Evolutionary conservation across 2,329 filamentous ascomycete genomes (phyloP), one percentile per base, ranked within the genome.

Genomic region (Daldinia sp.): DNA sequence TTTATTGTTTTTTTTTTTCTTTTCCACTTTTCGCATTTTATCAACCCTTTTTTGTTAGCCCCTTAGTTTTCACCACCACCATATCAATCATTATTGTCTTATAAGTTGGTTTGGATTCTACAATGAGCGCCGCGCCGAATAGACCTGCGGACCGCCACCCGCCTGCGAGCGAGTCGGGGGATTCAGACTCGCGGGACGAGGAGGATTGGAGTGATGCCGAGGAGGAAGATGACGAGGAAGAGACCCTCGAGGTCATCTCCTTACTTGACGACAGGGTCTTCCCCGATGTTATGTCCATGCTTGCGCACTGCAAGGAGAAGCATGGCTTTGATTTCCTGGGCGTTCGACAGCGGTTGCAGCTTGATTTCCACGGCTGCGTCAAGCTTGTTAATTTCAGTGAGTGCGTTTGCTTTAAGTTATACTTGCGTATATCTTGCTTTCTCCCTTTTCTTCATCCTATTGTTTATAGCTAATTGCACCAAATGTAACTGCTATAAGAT

Each of bases 351-450:
- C 81, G 80, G 23, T 79, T 88, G 76, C 85, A 82, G 23, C 83
- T 94, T 50, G 92, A 94, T 75, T 93, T 94, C 73, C 86, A 93
- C 67, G 91, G 89, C 30, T 88, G 86, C 66, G 88, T 94, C 74
- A 93, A 90, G 79, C 83, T 94, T 37, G 88, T 94, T 77, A 94
- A 94, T 78, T 93, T 89, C 74, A 79, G 84, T 86, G 67, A 35
- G 77, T 75, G 26, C 48, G 46, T 13, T 28, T 62, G 7, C 7
- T 59, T 54, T 46, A 37, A 37, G 2, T 9, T 35, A 26, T 4
- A 23, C 20, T 23, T 23, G 20, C 20, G 20, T 7, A 35, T 23
- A 3, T 23, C 33, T 44, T 55, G 15, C 9, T 20, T 35, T 39
- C 35, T 39, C 4, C 35, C 4, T 15, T 13, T 39, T 39, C 35